These are phyloP conservation scores for Hypholoma fasciculare DNA, from an alignment of 768 basidiomycete species.

Conservation along the genomic window DNA sequence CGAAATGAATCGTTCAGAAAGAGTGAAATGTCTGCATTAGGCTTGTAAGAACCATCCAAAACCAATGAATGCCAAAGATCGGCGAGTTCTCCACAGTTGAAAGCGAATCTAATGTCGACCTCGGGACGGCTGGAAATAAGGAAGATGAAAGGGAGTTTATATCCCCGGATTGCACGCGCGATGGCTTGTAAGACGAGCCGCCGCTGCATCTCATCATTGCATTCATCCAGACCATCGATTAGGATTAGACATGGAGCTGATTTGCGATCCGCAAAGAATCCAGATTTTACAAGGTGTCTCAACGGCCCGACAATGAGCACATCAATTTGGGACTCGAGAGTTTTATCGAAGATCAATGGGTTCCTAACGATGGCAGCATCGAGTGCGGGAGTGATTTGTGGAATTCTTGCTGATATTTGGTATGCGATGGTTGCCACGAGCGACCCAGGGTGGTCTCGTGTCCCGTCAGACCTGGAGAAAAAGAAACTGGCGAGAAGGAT, in stretches of 20 bases:
- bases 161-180: background rate
- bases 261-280: background rate
- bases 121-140: slow-evolving; percentile 3
- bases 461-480: background rate
- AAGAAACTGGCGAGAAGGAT: background rate
- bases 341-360: background rate
- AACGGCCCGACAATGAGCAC: background rate
- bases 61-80: background rate
- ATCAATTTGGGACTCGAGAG: background rate
- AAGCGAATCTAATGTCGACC: background rate
- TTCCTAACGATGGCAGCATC: background rate
- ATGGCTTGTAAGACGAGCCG: background rate
- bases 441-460: background rate
- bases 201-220: background rate
- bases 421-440: slow-evolving; percentile 2
- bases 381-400: background rate
- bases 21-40: background rate
- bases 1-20: background rate
- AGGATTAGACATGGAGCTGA: background rate
- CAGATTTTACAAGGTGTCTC: background rate
- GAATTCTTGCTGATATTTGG: background rate
- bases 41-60: background rate
- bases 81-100: background rate
- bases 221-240: slow-evolving; percentile 4
- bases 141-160: background rate